These are phyloP conservation scores for Leucosporidium scottii DNA, from an alignment of 768 basidiomycete genomes.

Conservation along the genomic window DNA sequence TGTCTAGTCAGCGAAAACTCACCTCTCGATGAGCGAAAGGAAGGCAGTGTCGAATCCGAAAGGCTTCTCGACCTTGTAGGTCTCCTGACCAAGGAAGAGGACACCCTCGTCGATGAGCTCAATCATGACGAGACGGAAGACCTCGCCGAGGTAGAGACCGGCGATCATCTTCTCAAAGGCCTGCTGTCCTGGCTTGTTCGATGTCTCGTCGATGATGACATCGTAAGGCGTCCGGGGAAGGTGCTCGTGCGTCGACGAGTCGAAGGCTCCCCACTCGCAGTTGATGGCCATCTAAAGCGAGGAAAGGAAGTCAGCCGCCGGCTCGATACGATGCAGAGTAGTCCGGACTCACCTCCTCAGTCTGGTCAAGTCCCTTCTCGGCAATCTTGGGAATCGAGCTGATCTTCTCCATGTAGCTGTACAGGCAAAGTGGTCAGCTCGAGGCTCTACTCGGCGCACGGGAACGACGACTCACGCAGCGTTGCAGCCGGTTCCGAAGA, in stretches of 20 bases:
- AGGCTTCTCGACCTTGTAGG: slow-evolving; percentile 92
- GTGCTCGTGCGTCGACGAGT: slow-evolving; percentile 89
- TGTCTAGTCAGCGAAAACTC: slow-evolving; percentile 29
- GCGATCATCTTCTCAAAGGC: slow-evolving; percentile 58
- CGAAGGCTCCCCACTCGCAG: slow-evolving; percentile 98
- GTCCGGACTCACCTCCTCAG: slow-evolving; percentile 11
- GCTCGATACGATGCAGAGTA: background rate
- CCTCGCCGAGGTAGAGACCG: slow-evolving; percentile 28
- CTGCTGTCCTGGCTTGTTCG: slow-evolving; percentile 95
- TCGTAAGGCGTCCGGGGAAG: slow-evolving; percentile 95
- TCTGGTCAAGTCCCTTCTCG: slow-evolving; percentile 49
- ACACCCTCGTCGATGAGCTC: slow-evolving; percentile 58
- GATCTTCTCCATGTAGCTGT: slow-evolving; percentile 67
- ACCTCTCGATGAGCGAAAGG: slow-evolving; percentile 94
- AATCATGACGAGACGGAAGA: too few species aligned
- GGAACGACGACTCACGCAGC: slow-evolving; percentile 56
- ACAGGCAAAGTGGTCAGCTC: background rate
- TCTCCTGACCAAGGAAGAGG: slow-evolving; percentile 95
- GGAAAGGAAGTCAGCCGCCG: slow-evolving; percentile 33
- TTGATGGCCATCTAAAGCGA: slow-evolving; percentile 79
- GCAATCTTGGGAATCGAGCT: slow-evolving; percentile 78
- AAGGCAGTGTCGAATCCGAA: slow-evolving; percentile 91
- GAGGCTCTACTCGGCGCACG: background rate
- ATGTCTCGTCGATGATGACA: slow-evolving; percentile 77
- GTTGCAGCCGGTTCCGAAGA: slow-evolving; percentile 97